phyloP scores from a whole-genome alignment of 179 eudicot genomes.

The Vitellaria paradoxa region DNA sequence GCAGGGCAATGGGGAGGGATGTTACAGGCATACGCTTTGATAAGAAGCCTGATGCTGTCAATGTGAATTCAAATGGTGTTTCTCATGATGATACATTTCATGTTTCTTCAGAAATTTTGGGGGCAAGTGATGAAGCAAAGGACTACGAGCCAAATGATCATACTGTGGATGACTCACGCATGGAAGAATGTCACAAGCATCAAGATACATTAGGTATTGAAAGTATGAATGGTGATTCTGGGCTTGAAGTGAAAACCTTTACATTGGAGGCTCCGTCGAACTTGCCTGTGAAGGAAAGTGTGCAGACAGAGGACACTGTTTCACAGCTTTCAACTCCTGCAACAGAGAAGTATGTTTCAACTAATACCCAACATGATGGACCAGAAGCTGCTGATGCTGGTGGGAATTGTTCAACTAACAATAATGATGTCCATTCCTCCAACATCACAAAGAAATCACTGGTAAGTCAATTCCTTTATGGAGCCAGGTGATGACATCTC shows the following conservation, averaged over 20 bases:
- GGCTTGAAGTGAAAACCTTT: conserved; percentile 30
- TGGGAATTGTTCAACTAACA: neutral
- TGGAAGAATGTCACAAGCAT: conserved; percentile 42
- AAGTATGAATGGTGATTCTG: conserved; percentile 38
- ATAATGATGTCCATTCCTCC: neutral
- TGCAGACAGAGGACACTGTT: conserved; percentile 26
- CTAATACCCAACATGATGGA: conserved; percentile 12
- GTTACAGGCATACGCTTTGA: conserved; percentile 58
- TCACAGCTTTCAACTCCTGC: conserved; percentile 21
- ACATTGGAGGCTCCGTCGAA: conserved; percentile 36
- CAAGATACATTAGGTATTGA: conserved; percentile 46
- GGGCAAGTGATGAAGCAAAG: conserved; percentile 30
- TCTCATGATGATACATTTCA: conserved; percentile 33
- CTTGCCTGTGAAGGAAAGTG: conserved; percentile 42
- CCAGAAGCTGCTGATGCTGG: conserved; percentile 4
- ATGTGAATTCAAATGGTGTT: conserved; percentile 42
- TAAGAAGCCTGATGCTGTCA: conserved; percentile 42
- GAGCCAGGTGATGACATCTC: conserved; percentile 3
- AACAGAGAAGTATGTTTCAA: conserved; percentile 7
- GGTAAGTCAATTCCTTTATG: conserved; percentile 29
- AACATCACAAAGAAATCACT: conserved; percentile 10
- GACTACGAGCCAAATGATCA: conserved; percentile 45
- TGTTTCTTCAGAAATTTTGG: conserved; percentile 33
- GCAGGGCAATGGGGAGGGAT: conserved; percentile 88
- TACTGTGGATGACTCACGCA: conserved; percentile 32